Evolutionary conservation across 2,329 filamentous ascomycete species (phyloP).

Genomic region (Aspergillus quadrilineatus): DNA sequence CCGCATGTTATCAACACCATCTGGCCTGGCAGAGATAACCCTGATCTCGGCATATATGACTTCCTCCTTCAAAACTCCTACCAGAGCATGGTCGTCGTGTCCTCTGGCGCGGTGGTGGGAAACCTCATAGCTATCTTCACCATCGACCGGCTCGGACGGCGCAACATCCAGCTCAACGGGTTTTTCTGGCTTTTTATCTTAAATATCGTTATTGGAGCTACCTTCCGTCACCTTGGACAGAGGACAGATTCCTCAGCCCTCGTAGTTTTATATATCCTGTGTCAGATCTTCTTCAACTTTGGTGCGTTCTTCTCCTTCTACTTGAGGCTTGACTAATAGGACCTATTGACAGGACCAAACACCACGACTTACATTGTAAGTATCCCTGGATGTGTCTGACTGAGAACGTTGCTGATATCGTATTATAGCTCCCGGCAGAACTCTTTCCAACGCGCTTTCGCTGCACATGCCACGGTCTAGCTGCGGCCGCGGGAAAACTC

Average conservation of each 20-base stretch:
- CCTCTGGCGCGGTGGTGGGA: conserved; percentile 36
- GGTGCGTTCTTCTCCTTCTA: conserved; percentile 13
- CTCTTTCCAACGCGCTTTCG: conserved; percentile 52
- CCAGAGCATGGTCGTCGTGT: conserved; percentile 30
- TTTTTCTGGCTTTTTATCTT: conserved; percentile 36
- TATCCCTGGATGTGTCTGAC: not conserved
- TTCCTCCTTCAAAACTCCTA: conserved; percentile 24
- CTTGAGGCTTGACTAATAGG: not conserved
- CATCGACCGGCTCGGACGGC: conserved; percentile 34
- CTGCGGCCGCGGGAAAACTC: conserved; percentile 49
- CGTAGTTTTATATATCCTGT: conserved; percentile 41
- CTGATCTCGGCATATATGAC: conserved; percentile 27
- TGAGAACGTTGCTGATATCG: too few species aligned
- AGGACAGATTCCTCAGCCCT: conserved; percentile 18
- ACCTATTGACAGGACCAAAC: conserved; percentile 18
- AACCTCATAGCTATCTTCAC: conserved; percentile 31
- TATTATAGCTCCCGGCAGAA: conserved; percentile 42
- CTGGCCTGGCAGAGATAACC: conserved; percentile 22
- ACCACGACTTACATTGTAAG: conserved; percentile 33
- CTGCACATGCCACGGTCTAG: conserved; percentile 49
- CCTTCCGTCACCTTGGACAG: conserved; percentile 4
- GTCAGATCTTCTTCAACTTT: conserved; percentile 45
- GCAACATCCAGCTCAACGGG: conserved; percentile 35
- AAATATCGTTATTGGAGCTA: conserved; percentile 16
- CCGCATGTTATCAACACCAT: conserved; percentile 25